Evolutionary conservation across 225 moss, liverwort and hornwort genomes (phyloP).

Genomic region (Sphagnum contortum): DNA sequence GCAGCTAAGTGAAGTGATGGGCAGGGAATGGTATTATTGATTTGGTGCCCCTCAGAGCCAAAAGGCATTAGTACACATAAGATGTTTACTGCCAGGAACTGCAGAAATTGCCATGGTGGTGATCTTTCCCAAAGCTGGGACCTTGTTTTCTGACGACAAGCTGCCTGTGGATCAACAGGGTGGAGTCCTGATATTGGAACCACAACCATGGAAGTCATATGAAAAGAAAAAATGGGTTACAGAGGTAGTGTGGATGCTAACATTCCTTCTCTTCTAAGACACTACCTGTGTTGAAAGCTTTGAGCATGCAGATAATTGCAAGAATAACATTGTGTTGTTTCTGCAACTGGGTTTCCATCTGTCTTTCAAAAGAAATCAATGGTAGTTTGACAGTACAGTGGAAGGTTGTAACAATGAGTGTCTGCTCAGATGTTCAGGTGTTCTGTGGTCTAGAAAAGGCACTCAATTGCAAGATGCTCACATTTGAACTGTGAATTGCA

Average conservation of each 20-base stretch:
- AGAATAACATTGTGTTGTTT: no score
- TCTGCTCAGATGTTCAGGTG: background rate
- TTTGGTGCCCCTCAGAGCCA: background rate
- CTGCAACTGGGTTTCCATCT: no score
- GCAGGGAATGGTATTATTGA: background rate
- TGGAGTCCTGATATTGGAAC: constrained; percentile 78
- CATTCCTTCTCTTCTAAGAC: background rate
- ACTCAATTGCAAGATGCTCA: no score
- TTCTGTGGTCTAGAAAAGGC: background rate
- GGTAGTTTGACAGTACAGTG: background rate
- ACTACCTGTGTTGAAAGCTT: background rate
- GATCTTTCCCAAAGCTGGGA: background rate
- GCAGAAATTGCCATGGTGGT: no score
- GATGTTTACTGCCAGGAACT: background rate
- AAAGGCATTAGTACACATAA: background rate
- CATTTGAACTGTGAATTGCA: constrained; percentile 7
- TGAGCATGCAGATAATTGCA: background rate
- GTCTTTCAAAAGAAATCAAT: background rate
- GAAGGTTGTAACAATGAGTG: background rate
- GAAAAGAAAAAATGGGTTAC: constrained; percentile 50
- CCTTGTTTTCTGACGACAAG: background rate
- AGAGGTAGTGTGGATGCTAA: constrained; percentile 36
- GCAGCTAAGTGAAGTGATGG: background rate
- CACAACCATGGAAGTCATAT: constrained; percentile 96
- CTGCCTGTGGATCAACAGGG: constrained; percentile 35